Evolutionary conservation across 805 yeast species (phyloP), one percentile per base, ranked within the genome.

Genomic region (Candida succiphila): DNA sequence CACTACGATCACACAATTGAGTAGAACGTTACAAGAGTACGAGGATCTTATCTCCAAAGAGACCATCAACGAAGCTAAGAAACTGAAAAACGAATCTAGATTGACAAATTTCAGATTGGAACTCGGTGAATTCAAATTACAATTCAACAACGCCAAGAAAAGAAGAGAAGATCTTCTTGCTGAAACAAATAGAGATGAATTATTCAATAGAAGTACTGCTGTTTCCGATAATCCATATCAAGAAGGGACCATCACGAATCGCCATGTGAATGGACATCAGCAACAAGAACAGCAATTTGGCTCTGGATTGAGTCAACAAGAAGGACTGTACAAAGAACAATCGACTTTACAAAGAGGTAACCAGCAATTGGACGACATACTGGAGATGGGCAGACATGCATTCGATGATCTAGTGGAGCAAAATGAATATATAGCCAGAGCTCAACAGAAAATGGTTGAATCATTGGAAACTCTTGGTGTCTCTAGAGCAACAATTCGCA

Each of bases 331-430:
- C 40, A 73, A 78, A 41, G 97, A 92, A 48, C 69, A 67, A 29
- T 69, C 71, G 29, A 69, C 73, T 7, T 59, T 82, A 25, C 67
- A 69, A 22, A 63, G 83, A 36, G 87, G 95, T 0, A 76, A 82
- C 27, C 76, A 76, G 35, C 95, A 85, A 51, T 61, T 92, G 39
- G 98, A 92, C 52, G 86, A 84, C 42, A 85, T 92, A 27, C 55
- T 92, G 28, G 96, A 84, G 48, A 81, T 85, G 79, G 97, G 96
- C 2, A 74, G 81, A 39, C 69, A 71, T 31, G 85, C 95, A 2
- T 72, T 86, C 42, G 94, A 83, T 32, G 95, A 88, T 50, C 63
- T 92, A 17, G 80, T 82, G 15, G 87, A 80, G 30, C 96, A 92
- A 52, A 84, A 85, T 54, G 80, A 78, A 46, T 67, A 78, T 20